These are phyloP conservation scores for Fusarium tjaetaba DNA, from an alignment of 2,329 filamentous ascomycete species.

Conservation along the genomic window DNA sequence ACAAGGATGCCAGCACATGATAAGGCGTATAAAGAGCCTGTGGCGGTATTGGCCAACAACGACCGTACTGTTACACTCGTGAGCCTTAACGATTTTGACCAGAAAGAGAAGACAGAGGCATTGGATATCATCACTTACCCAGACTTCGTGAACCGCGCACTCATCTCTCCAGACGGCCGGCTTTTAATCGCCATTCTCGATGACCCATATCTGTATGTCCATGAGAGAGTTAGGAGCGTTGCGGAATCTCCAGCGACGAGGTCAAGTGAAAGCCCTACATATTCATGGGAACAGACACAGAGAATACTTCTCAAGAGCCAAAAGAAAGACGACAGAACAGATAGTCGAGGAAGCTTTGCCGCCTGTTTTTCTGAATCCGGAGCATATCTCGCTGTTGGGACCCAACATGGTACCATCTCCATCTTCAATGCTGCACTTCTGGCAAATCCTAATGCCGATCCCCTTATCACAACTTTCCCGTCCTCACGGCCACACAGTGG, in stretches of 20 bases:
- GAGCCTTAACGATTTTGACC: conserved; percentile 70
- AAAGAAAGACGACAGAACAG: conserved; percentile 61
- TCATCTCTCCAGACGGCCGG: conserved; percentile 89
- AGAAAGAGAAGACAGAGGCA: conserved; percentile 59
- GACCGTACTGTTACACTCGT: conserved; percentile 90
- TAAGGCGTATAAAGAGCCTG: conserved; percentile 59
- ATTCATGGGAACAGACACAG: conserved; percentile 62
- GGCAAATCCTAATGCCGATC: conserved; percentile 57
- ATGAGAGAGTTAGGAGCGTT: conserved; percentile 63
- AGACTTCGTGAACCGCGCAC: conserved; percentile 90
- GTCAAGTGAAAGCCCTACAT: conserved; percentile 45
- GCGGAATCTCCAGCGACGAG: conserved; percentile 37
- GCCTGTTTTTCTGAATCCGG: conserved; percentile 80
- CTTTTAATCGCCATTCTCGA: conserved; percentile 88
- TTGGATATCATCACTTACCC: conserved; percentile 78
- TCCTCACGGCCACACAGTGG: conserved; percentile 78
- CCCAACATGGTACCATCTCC: conserved; percentile 82
- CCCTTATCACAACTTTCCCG: conserved; percentile 78
- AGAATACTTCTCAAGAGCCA: conserved; percentile 69
- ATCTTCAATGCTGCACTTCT: conserved; percentile 71
- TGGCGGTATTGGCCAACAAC: conserved; percentile 88
- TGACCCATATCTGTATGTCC: conserved; percentile 86
- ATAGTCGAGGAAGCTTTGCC: conserved; percentile 77
- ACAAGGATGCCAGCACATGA: conserved; percentile 40
- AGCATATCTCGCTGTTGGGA: conserved; percentile 77